Percentiles rank a stretch among this genome's conserved stretches.
Evolutionary conservation across 495 filamentous ascomycete species (phyloP).

Genomic region (Usnea hakonensis): DNA sequence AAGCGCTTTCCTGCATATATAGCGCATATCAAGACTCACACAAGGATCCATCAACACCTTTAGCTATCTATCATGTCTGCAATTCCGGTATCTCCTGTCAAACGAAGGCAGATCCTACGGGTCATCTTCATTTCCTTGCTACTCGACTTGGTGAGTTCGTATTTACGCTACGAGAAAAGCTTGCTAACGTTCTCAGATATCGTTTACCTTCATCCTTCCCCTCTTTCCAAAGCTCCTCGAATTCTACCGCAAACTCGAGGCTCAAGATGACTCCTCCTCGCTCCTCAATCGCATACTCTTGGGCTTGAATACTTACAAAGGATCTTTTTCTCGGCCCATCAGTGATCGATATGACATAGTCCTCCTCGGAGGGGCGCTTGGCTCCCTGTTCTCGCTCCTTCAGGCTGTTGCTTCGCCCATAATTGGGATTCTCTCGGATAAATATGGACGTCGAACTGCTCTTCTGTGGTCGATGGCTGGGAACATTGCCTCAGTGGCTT

Average conservation of each 20-base stretch:
- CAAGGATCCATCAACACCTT: not conserved
- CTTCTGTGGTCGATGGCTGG: constrained; percentile 91
- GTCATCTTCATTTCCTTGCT: constrained; percentile 68
- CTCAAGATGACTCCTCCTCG: constrained; percentile 48
- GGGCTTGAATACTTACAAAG: constrained; percentile 91
- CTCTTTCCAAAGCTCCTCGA: constrained; percentile 89
- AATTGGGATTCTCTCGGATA: constrained; percentile 83
- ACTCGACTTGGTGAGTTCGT: constrained; percentile 53
- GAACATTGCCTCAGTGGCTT: constrained; percentile 82
- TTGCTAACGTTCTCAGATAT: constrained; percentile 46
- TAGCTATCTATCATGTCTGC: constrained; percentile 21
- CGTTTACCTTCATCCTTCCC: constrained; percentile 95
- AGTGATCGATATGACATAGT: constrained; percentile 96
- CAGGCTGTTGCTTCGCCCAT: constrained; percentile 90
- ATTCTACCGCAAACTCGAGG: constrained; percentile 78
- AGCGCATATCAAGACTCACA: not conserved
- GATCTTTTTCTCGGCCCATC: constrained; percentile 85
- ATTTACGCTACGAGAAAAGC: not conserved
- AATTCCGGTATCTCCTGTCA: constrained; percentile 15
- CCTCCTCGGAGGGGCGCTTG: constrained; percentile 87
- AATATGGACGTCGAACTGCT: constrained; percentile 78
- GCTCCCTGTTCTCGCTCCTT: constrained; percentile 85
- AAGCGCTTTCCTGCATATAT: not conserved
- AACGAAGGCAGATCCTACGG: constrained; percentile 73
- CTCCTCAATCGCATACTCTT: constrained; percentile 69